These are phyloP conservation scores for Fusarium chaquense DNA, from an alignment of 2,329 filamentous ascomycete genomes.

Conservation along the genomic window DNA sequence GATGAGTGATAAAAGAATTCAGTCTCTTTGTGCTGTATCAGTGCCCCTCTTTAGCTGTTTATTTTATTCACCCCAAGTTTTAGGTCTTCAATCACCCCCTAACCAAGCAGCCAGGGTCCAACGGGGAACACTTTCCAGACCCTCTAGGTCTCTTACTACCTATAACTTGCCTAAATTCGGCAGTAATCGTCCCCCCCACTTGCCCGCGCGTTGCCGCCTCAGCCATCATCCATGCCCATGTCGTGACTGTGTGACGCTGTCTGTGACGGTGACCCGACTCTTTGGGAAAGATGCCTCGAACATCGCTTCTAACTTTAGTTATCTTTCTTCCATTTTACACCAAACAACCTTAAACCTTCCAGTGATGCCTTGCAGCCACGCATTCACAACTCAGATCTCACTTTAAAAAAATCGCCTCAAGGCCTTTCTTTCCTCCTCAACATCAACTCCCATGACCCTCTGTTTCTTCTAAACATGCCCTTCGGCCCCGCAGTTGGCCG, in stretches of 20 bases:
- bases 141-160: not conserved
- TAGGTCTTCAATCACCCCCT: not conserved
- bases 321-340: constrained; percentile 17
- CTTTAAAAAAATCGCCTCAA: not conserved
- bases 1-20: not conserved
- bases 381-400: constrained; percentile 10
- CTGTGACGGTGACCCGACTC: constrained; percentile 44
- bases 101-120: constrained; percentile 26
- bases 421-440: not conserved
- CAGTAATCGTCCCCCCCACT: constrained; percentile 18
- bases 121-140: constrained; percentile 20
- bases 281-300: constrained; percentile 43
- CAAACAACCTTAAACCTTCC: constrained; percentile 10
- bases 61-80: not conserved
- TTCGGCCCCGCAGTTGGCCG: constrained; percentile 52
- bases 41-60: not conserved
- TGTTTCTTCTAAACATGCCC: constrained; percentile 50
- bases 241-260: constrained; percentile 42
- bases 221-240: constrained; percentile 43
- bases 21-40: not conserved
- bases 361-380: constrained; percentile 9
- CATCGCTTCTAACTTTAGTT: constrained; percentile 19
- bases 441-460: constrained; percentile 37
- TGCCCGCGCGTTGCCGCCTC: constrained; percentile 41
- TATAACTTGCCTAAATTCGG: constrained; percentile 21